Evolutionary conservation across 2,329 filamentous ascomycete genomes (phyloP).

Genomic region (Talaromyces piceae): DNA sequence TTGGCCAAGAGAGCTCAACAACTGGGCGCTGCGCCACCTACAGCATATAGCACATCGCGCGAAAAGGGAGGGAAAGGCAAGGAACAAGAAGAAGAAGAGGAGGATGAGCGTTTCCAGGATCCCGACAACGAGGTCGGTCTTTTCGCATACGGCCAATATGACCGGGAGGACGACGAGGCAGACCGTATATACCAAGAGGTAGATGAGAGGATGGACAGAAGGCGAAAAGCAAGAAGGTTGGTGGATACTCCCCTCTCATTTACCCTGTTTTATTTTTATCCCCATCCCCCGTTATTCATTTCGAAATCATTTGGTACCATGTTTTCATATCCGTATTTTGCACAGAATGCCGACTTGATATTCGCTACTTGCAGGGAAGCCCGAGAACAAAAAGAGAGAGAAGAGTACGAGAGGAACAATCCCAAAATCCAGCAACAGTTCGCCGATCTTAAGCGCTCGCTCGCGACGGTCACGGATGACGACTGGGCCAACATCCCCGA

Average conservation of each 20-base stretch:
- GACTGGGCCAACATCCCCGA: constrained; percentile 96
- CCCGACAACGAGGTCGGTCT: constrained; percentile 95
- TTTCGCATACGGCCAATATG: constrained; percentile 91
- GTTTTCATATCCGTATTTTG: constrained; percentile 51
- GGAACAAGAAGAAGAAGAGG: constrained; percentile 66
- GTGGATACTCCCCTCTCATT: too few relatives aligned
- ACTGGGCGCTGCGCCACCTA: constrained; percentile 64
- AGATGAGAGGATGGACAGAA: constrained; percentile 92
- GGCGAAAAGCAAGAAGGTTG: constrained; percentile 80
- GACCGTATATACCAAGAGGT: constrained; percentile 93
- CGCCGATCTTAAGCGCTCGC: constrained; percentile 84
- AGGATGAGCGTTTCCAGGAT: constrained; percentile 81
- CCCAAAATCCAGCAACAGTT: constrained; percentile 98
- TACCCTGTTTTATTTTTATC: constrained; percentile 17
- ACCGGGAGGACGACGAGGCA: constrained; percentile 95
- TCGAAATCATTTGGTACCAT: constrained; percentile 56
- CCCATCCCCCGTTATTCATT: constrained; percentile 16
- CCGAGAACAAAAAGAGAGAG: constrained; percentile 80
- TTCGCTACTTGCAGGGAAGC: constrained; percentile 69
- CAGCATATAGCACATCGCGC: constrained; percentile 64
- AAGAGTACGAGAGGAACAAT: constrained; percentile 95
- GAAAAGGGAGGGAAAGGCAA: constrained; percentile 56
- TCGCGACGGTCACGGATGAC: constrained; percentile 83
- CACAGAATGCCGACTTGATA: constrained; percentile 70
- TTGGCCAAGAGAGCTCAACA: constrained; percentile 87